Percentiles rank a stretch among this genome's conserved stretches.
These are phyloP conservation scores for Starmerella bombi DNA, from an alignment of 805 yeast species.

Conservation along the genomic window DNA sequence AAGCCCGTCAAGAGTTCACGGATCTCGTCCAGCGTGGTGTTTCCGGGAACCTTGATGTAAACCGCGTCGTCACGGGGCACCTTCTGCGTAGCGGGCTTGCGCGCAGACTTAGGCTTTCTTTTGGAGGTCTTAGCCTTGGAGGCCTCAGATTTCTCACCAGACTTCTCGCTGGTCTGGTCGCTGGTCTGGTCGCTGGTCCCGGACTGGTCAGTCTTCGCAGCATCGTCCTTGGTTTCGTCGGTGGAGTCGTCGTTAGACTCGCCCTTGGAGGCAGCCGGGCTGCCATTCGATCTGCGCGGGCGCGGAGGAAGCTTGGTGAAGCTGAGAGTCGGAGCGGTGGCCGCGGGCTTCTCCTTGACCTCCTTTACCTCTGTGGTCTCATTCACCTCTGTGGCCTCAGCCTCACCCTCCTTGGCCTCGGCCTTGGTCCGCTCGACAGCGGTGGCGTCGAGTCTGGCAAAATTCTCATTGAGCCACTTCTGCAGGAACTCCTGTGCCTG, in stretches of 20 bases:
- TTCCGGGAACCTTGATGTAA: constrained; percentile 9
- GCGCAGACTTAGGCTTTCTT: neutral
- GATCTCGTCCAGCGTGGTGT: constrained; percentile 9
- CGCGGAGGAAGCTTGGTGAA: neutral
- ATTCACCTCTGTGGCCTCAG: neutral
- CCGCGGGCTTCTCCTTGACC: neutral
- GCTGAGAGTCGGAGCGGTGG: neutral
- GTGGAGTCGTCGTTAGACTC: no score
- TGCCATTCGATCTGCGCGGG: no score
- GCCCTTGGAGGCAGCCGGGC: no score
- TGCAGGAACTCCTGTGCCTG: constrained; percentile 4
- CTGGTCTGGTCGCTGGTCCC: neutral
- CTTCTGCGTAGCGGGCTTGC: constrained; percentile 22
- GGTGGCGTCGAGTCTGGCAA: neutral
- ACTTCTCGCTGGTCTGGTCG: neutral
- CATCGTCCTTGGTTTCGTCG: neutral
- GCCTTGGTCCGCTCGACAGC: neutral
- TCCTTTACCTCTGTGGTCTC: no score
- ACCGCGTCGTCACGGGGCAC: constrained; percentile 13
- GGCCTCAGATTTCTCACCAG: neutral
- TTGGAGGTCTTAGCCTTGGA: neutral
- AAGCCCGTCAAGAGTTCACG: constrained; percentile 12
- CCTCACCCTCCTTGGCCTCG: neutral
- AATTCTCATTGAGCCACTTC: constrained; percentile 2
- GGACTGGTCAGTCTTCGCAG: neutral